A percentile compares a stretch with the other conserved stretches of the same genome.
Conservation (phyloP, 1,284 basidiomycete genomes). For the Rhodotorula sp. region DNA sequence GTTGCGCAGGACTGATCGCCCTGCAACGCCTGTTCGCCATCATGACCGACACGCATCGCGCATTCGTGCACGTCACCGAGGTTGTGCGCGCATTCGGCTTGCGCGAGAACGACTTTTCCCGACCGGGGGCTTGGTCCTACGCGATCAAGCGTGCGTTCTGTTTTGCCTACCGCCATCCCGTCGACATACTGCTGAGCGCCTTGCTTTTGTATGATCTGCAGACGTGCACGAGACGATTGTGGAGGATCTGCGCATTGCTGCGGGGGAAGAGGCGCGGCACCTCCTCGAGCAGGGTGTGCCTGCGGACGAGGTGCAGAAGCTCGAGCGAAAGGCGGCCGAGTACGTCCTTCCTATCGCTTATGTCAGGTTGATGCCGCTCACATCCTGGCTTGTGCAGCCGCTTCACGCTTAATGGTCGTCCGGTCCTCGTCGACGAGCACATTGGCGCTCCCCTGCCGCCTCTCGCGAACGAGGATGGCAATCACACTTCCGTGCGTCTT, state of each 20-base stretch:
- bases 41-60: slow-evolving; percentile 28
- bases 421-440: slow-evolving; percentile 5
- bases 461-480: neutral
- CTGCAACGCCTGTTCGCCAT: slow-evolving; percentile 36
- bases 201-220: neutral
- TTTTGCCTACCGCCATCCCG: neutral
- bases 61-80: slow-evolving; percentile 37
- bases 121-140: neutral
- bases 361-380: neutral
- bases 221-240: slow-evolving; percentile 13
- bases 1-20: slow-evolving; percentile 20
- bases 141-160: slow-evolving; percentile 17
- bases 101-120: slow-evolving; percentile 15
- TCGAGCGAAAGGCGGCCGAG: neutral
- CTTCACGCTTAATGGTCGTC: slow-evolving; percentile 11
- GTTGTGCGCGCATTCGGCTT: slow-evolving; percentile 16
- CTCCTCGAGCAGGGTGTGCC: neutral
- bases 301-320: neutral
- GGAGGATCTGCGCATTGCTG: slow-evolving; percentile 6
- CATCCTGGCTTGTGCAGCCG: neutral
- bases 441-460: slow-evolving; percentile 6
- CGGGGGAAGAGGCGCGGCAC: neutral
- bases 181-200: neutral
- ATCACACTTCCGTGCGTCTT: neutral
- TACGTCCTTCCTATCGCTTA: neutral